phyloP scores from a whole-genome alignment of 2,329 filamentous ascomycete species.

The Penicillium sp. region DNA sequence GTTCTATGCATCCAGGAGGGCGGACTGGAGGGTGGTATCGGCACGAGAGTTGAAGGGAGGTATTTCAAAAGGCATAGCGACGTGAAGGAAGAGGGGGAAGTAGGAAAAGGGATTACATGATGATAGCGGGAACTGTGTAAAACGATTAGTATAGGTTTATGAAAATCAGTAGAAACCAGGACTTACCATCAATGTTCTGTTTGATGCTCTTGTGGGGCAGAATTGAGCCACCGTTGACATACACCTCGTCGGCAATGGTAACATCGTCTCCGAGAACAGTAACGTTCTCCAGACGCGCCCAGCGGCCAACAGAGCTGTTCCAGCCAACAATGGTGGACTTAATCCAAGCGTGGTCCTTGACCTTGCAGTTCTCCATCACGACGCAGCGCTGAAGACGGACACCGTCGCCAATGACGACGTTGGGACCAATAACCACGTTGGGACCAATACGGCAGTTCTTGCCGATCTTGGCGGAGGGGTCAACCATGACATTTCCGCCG shows the following conservation, averaged over 20 bases:
- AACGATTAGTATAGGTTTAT: conserved; percentile 4
- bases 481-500: conserved; percentile 92
- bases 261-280: conserved; percentile 98
- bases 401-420: conserved; percentile 88
- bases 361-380: conserved; percentile 80
- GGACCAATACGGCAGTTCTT: conserved; percentile 98
- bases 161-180: background rate
- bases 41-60: conserved; percentile 18
- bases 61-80: conserved; percentile 27
- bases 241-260: conserved; percentile 95
- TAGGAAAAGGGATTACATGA: conserved; percentile 42
- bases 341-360: conserved; percentile 98
- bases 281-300: conserved; percentile 95
- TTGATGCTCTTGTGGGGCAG: conserved; percentile 99
- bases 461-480: conserved; percentile 91
- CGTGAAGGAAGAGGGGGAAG: conserved; percentile 20
- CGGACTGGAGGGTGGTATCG: conserved; percentile 25
- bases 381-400: conserved; percentile 93
- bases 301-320: conserved; percentile 94
- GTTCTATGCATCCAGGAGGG: conserved; percentile 35
- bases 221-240: conserved; percentile 94
- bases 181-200: conserved; percentile 81
- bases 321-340: conserved; percentile 98
- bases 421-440: conserved; percentile 92
- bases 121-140: conserved; percentile 45